Evolutionary conservation across 2,329 filamentous ascomycete genomes (phyloP), one percentile per base, ranked within the genome.

Genomic region (Sphaerulina vaccinii): DNA sequence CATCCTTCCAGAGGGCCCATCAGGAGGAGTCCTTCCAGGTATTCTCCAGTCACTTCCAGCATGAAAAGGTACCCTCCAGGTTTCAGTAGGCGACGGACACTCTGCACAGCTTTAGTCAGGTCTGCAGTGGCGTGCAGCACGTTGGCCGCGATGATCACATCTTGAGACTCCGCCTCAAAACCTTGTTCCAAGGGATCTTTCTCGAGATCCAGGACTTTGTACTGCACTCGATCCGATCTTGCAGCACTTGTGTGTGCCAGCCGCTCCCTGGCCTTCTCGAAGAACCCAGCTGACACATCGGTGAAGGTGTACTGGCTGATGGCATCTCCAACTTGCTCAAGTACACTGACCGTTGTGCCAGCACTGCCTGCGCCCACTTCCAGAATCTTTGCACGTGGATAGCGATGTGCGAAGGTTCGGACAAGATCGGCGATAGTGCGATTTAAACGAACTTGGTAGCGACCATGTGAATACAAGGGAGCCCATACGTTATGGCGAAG

Each of bases 351-450:
- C 0, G 75, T 78, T 0, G 73, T 66, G 9, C 68, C 69, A 2
- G 74, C 75, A 3, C 73, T 75, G 1, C 76, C 76, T 8, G 71
- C 74, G 13, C 74, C 74, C 8, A 73, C 68, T 42, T 77, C 74
- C 3, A 79, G 53, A 23, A 78, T 68, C 2, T 71, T 70, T 44
- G 73, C 64, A n/a, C 67, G 66, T 0, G 75, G 75, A 41, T 72
- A 71, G 1, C 71, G 67, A 47, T 74, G 65, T 0, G 65, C 48
- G 8, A 79, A 51, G 16, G 24, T 33, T 3, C 42, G 50, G 10
- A 51, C 51, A 33, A 57, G 23, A 19, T 51, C 49, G 10, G 50
- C 52, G 27, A 59, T 55, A 9, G 73, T 56, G 3, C 67, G 61
- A 13, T 73, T 62, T 23, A 66, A 57, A 24, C 59, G 63, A 44